These are phyloP conservation scores for Fusarium oxysporum DNA, from an alignment of 2,329 filamentous ascomycete genomes.

Conservation along the genomic window DNA sequence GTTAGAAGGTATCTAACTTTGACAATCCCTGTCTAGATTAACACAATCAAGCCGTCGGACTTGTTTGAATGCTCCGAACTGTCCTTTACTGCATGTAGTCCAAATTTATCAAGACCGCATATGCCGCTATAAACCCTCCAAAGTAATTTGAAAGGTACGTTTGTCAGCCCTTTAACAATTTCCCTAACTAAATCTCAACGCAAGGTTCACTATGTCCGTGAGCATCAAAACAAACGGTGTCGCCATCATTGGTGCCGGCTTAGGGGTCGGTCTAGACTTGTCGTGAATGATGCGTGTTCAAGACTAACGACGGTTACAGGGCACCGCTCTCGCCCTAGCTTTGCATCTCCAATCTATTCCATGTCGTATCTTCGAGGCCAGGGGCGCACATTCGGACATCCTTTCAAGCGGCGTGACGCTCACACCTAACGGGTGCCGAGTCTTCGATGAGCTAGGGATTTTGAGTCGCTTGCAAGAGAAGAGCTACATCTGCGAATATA, in stretches of 20 bases:
- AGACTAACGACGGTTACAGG: fast-evolving
- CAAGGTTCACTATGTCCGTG: fast-evolving
- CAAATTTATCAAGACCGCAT: fast-evolving
- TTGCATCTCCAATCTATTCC: neutral
- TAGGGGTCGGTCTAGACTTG: fast-evolving
- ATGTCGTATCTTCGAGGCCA: neutral
- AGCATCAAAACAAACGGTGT: fast-evolving
- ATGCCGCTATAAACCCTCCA: neutral
- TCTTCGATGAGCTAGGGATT: neutral
- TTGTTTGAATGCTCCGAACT: neutral
- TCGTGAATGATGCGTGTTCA: fast-evolving
- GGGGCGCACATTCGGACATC: fast-evolving
- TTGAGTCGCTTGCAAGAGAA: neutral
- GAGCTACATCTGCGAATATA: neutral
- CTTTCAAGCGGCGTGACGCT: neutral
- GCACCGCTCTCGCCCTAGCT: neutral
- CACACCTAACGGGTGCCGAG: neutral
- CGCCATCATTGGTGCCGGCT: neutral
- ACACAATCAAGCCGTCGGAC: fast-evolving
- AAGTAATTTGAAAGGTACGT: fast-evolving
- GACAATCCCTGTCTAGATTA: fast-evolving
- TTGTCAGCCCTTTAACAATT: neutral
- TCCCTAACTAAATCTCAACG: fast-evolving
- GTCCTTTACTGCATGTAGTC: neutral
- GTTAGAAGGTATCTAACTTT: neutral